Percentiles rank a stretch among this genome's conserved stretches.
phyloP scores from a whole-genome alignment of 805 yeast genomes.

The Candida suzukii region DNA sequence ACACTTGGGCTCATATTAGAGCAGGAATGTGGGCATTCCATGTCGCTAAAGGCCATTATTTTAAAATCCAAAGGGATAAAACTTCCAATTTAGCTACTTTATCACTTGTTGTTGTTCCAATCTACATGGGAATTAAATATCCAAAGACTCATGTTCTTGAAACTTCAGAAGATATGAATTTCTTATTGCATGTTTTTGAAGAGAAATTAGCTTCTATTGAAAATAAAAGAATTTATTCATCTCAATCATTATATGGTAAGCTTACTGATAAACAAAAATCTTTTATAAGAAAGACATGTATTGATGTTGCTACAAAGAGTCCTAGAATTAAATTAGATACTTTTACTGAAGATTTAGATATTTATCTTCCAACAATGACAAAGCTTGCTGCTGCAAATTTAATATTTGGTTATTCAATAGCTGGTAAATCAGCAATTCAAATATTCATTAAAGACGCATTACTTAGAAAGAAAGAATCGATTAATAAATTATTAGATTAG shows the following conservation, averaged over 20 bases:
- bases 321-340: conserved; percentile 13
- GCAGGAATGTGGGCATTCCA: conserved; percentile 16
- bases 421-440: conserved; percentile 19
- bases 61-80: conserved; percentile 11
- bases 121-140: conserved; percentile 8
- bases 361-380: not conserved
- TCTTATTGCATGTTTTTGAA: conserved; percentile 12
- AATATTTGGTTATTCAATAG: conserved; percentile 24
- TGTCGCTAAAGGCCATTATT: conserved; percentile 9
- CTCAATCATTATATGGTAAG: conserved; percentile 6
- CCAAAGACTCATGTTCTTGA: conserved; percentile 8
- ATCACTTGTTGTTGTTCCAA: conserved; percentile 7
- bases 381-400: conserved; percentile 17
- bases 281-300: conserved; percentile 10
- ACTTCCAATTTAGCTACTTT: conserved; percentile 6
- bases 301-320: conserved; percentile 12
- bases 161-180: conserved; percentile 9
- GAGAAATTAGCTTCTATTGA: conserved; percentile 6
- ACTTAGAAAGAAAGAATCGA: conserved; percentile 14
- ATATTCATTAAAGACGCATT: conserved; percentile 18
- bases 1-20: conserved; percentile 13
- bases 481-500: conserved; percentile 7
- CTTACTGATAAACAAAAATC: conserved; percentile 17
- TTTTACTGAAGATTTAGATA: conserved; percentile 6
- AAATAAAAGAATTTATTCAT: conserved; percentile 2